phyloP scores from a whole-genome alignment of 805 yeast genomes.

The Lipomyces yamadae region DNA sequence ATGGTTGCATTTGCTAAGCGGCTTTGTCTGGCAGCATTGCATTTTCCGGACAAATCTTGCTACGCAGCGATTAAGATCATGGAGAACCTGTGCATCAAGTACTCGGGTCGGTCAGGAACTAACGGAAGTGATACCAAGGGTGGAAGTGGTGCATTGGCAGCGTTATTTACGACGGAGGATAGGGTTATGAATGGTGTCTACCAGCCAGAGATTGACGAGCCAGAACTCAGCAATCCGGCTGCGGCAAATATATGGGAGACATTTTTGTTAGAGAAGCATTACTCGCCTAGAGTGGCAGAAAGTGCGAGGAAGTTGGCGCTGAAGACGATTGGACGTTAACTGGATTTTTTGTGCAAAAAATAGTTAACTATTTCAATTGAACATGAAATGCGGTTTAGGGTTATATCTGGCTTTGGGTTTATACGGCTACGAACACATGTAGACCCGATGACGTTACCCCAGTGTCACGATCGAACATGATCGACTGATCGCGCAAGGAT shows the following conservation, averaged over 20 bases:
- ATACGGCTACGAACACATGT: no score
- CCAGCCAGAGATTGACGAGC: slow-evolving; percentile 64
- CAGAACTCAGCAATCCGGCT: slow-evolving; percentile 79
- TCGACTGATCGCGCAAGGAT: no score
- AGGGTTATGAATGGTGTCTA: slow-evolving; percentile 80
- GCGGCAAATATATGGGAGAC: slow-evolving; percentile 93
- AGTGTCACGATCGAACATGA: no score
- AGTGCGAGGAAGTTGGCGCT: slow-evolving; percentile 50
- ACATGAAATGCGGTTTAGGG: no score
- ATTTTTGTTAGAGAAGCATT: slow-evolving; percentile 77
- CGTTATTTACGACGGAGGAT: slow-evolving; percentile 86
- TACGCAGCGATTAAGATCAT: slow-evolving; percentile 77
- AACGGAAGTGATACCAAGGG: slow-evolving; percentile 13
- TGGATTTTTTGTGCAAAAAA: not conserved
- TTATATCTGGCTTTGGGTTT: no score
- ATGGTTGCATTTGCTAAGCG: slow-evolving; percentile 82
- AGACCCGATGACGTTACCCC: no score
- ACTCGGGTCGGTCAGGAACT: slow-evolving; percentile 48
- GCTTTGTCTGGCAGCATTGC: slow-evolving; percentile 65
- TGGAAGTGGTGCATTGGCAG: slow-evolving; percentile 55
- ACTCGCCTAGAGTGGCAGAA: slow-evolving; percentile 77
- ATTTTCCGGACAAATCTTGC: slow-evolving; percentile 86
- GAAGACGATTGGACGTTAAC: slow-evolving; percentile 25
- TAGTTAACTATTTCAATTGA: no score
- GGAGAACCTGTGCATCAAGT: slow-evolving; percentile 73